Base-by-base conservation (phyloP, 83 land plant genomes). In the Isoetes engelmannii region DNA sequence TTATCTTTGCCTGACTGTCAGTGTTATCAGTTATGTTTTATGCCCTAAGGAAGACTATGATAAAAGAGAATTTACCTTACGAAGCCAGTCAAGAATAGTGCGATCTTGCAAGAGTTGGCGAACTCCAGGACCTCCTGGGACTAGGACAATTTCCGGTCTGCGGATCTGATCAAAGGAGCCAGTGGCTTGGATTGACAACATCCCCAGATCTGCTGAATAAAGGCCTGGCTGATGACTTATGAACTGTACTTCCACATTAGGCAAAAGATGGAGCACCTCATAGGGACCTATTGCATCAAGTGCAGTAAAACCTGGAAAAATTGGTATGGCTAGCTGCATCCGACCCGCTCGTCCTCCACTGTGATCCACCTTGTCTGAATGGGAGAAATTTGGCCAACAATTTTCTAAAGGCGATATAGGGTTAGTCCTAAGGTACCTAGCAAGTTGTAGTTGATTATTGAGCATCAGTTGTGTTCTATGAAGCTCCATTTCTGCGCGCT, bases 401-500 rank as follows among this genome's bases (percentile, higher is more conserved):
- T n/a, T n/a, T n/a, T n/a, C n/a, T n/a, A n/a, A n/a, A n/a, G n/a
- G n/a, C n/a, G n/a, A n/a, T n/a, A n/a, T n/a, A n/a, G n/a, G n/a
- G n/a, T n/a, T n/a, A n/a, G n/a, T n/a, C n/a, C n/a, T n/a, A n/a
- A n/a, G n/a, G n/a, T n/a, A n/a, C 71, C 75, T 79, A 19, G 80
- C 81, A 48, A 79, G 73, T 41, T 76, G 57, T 48, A 76, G 53
- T 69, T 71, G 74, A 9, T 70, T 78, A 45, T 70, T 69, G 58
- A 79, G 56, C 74, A 76, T 65, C 81, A 79, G 64, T 57, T 79
- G 69, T 42, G 80, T 77, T n/a, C 80, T 68, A 20, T 69, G 65
- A 15, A 75, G 80, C 28, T 79, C 81, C 8, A 75, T 72, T 65
- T 80, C 82, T 0, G 80, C 74, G 44, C 81, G 82, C 42, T 67